A percentile compares a stretch with the other conserved stretches of the same genome.
phyloP scores from a whole-genome alignment of 306 rosid genomes.

The Clitoria ternatea region DNA sequence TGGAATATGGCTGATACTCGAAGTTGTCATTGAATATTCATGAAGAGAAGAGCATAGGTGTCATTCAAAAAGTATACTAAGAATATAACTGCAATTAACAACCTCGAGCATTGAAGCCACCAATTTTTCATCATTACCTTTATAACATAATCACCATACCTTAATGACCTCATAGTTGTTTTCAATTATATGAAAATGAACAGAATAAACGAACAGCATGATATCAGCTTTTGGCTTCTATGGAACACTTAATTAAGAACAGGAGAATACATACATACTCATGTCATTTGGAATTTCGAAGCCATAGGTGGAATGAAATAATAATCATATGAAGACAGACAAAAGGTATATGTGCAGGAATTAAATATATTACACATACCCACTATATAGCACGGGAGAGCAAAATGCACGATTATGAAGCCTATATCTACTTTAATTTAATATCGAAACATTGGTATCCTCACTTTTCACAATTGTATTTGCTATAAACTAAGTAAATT shows the following conservation, averaged over 20 bases:
- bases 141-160: constrained; percentile 22
- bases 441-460: constrained; percentile 32
- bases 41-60: background rate
- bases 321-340: constrained; percentile 27
- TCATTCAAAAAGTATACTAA: background rate
- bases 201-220: constrained; percentile 1
- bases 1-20: background rate
- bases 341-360: constrained; percentile 31
- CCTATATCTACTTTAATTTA: background rate
- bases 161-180: constrained; percentile 27
- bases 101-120: constrained; percentile 45
- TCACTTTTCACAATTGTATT: constrained; percentile 30
- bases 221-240: constrained; percentile 12
- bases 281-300: constrained; percentile 48
- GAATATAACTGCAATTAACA: background rate
- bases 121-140: constrained; percentile 5
- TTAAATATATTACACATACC: constrained; percentile 31
- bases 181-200: constrained; percentile 17
- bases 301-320: constrained; percentile 29
- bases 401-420: constrained; percentile 33
- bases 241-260: constrained; percentile 13
- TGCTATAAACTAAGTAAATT: constrained; percentile 22
- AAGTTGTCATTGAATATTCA: background rate
- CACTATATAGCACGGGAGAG: constrained; percentile 51
- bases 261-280: constrained; percentile 16